These are phyloP conservation scores for Fusarium nelsonii DNA, from an alignment of 2,329 filamentous ascomycete species.

Conservation along the genomic window DNA sequence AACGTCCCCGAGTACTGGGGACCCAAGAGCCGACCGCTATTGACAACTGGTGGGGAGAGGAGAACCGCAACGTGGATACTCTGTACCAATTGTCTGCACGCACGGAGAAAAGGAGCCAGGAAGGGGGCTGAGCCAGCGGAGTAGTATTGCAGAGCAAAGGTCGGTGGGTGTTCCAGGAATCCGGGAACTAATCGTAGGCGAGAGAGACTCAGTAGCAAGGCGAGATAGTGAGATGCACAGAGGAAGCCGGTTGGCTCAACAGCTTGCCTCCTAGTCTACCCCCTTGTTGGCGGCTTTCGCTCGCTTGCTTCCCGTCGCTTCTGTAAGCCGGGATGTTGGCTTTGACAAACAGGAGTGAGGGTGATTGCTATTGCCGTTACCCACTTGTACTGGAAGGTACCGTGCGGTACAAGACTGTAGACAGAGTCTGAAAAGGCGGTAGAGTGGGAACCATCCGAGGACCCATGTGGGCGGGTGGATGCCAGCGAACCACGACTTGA, in stretches of 20 bases:
- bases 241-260: conserved; percentile 40
- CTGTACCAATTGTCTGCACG: conserved; percentile 16
- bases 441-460: conserved; percentile 28
- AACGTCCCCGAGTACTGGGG: conserved; percentile 24
- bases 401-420: conserved; percentile 10
- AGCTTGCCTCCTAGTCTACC: conserved; percentile 17
- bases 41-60: conserved; percentile 40
- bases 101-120: conserved; percentile 17
- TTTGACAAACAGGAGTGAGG: conserved; percentile 15
- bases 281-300: conserved; percentile 43
- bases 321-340: conserved; percentile 44
- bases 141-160: conserved; percentile 23
- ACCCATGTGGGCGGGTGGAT: conserved; percentile 21
- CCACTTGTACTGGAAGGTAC: conserved; percentile 25
- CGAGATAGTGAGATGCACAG: conserved; percentile 45
- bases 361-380: conserved; percentile 32
- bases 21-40: conserved; percentile 41
- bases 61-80: conserved; percentile 35
- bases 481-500: conserved; percentile 30
- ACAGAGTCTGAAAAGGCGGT: conserved; percentile 17
- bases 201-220: conserved; percentile 39
- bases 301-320: conserved; percentile 47
- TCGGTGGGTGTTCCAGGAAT: conserved; percentile 40
- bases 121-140: conserved; percentile 22
- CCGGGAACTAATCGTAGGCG: conserved; percentile 48